These are phyloP conservation scores for Murraya paniculata DNA, from an alignment of 345 rosid species.

Conservation along the genomic window DNA sequence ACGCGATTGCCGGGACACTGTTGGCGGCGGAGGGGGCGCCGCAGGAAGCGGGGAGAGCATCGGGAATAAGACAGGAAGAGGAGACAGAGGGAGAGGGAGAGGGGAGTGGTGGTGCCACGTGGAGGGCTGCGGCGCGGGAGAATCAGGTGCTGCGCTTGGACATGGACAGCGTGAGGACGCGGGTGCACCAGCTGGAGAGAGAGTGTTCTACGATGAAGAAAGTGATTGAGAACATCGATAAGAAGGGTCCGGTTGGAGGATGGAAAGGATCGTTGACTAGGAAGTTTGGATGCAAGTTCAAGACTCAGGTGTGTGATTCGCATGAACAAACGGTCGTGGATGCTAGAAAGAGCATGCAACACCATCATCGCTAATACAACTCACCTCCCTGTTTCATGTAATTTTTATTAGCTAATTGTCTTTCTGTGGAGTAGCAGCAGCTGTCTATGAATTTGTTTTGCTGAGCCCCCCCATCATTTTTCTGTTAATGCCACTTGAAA, in stretches of 20 bases:
- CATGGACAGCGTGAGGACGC: constrained; percentile 97
- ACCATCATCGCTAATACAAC: constrained; percentile 28
- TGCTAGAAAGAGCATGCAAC: constrained; percentile 44
- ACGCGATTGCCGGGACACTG: constrained; percentile 83
- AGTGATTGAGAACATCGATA: constrained; percentile 75
- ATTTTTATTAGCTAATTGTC: neutral
- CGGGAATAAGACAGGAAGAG: constrained; percentile 29
- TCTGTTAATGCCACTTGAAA: neutral
- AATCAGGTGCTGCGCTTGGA: constrained; percentile 92
- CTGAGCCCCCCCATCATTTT: neutral
- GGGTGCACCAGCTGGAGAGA: constrained; percentile 80
- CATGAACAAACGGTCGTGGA: constrained; percentile 68
- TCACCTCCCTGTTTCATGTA: neutral
- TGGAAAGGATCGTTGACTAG: constrained; percentile 54
- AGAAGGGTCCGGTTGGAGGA: constrained; percentile 36
- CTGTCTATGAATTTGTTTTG: neutral
- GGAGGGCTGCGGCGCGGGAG: constrained; percentile 82
- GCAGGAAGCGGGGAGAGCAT: constrained; percentile 38
- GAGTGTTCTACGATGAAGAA: constrained; percentile 90
- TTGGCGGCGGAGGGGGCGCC: constrained; percentile 57
- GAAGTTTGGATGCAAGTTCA: constrained; percentile 86
- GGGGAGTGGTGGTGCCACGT: constrained; percentile 34
- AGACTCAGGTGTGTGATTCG: constrained; percentile 91
- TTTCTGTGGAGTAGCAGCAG: neutral
- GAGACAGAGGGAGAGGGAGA: constrained; percentile 33